phyloP scores from a whole-genome alignment of 306 rosid species.

The Inga oerstediana region DNA sequence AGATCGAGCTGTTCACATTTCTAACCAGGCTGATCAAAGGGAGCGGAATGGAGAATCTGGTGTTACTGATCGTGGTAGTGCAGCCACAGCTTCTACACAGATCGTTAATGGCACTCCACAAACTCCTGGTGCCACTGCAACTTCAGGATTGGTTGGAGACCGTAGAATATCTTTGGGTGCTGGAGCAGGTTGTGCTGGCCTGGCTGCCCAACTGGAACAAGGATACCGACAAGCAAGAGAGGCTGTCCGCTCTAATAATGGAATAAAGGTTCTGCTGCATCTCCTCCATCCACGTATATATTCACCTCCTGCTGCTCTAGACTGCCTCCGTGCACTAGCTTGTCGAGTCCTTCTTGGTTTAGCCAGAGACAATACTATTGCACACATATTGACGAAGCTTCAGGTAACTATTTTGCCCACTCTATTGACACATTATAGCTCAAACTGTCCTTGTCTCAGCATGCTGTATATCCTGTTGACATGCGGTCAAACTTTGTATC shows the following conservation, averaged over 20 bases:
- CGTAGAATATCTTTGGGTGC: slow-evolving; percentile 91
- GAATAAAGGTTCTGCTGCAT: slow-evolving; percentile 93
- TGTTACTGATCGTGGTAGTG: slow-evolving; percentile 54
- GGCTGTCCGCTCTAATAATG: slow-evolving; percentile 86
- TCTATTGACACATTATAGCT: neutral
- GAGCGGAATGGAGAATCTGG: slow-evolving; percentile 72
- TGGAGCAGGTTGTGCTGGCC: slow-evolving; percentile 96
- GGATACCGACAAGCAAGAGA: slow-evolving; percentile 97
- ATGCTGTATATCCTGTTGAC: slow-evolving; percentile 10
- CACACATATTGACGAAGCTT: slow-evolving; percentile 94
- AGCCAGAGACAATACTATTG: slow-evolving; percentile 94
- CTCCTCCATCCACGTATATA: slow-evolving; percentile 88
- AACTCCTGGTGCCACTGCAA: slow-evolving; percentile 60
- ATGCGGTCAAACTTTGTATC: slow-evolving; percentile 12
- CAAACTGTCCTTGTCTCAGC: neutral
- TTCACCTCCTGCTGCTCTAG: slow-evolving; percentile 89
- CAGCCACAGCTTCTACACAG: slow-evolving; percentile 42
- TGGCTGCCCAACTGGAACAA: slow-evolving; percentile 87
- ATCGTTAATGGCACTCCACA: slow-evolving; percentile 53
- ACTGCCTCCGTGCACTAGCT: slow-evolving; percentile 95
- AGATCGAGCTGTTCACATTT: slow-evolving; percentile 59
- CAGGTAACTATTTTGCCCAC: slow-evolving; percentile 60
- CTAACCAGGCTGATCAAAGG: slow-evolving; percentile 67
- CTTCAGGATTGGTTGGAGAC: slow-evolving; percentile 92
- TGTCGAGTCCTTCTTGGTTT: slow-evolving; percentile 96